Conservation (phyloP, 495 filamentous ascomycete genomes). For the Penicillium canariense region DNA sequence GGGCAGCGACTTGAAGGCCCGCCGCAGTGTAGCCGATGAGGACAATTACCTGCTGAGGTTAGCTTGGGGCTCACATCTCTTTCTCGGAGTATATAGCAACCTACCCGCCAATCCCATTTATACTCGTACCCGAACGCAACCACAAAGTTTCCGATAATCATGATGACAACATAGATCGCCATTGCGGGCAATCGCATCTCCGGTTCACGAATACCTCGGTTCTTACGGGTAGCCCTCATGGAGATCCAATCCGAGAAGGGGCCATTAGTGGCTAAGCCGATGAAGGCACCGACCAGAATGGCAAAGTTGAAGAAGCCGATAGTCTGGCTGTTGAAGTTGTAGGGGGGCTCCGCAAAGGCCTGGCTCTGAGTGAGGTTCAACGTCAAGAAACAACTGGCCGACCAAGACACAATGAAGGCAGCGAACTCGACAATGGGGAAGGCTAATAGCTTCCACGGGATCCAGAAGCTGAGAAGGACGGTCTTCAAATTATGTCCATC, state of each 20-base stretch:
- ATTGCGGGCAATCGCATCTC: slow-evolving; percentile 66
- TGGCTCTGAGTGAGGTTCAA: slow-evolving; percentile 64
- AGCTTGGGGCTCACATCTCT: not conserved
- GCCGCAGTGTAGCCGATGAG: slow-evolving; percentile 54
- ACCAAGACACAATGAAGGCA: slow-evolving; percentile 59
- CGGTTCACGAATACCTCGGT: slow-evolving; percentile 64
- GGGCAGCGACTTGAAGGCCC: slow-evolving; percentile 56
- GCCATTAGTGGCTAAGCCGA: slow-evolving; percentile 59
- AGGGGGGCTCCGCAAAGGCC: slow-evolving; percentile 58
- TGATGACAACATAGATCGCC: slow-evolving; percentile 58
- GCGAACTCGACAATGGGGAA: slow-evolving; percentile 65
- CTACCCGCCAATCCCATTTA: slow-evolving; percentile 53
- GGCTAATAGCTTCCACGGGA: slow-evolving; percentile 56
- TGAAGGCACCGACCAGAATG: slow-evolving; percentile 47
- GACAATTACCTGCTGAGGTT: slow-evolving; percentile 34
- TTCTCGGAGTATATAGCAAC: not conserved
- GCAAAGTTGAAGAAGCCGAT: slow-evolving; percentile 53
- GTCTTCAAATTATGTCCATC: slow-evolving; percentile 39
- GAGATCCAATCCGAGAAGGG: slow-evolving; percentile 59
- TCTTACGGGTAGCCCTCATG: slow-evolving; percentile 53
- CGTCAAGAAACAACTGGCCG: slow-evolving; percentile 57
- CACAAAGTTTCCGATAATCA: slow-evolving; percentile 59
- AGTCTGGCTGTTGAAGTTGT: slow-evolving; percentile 50
- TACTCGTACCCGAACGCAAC: slow-evolving; percentile 59
- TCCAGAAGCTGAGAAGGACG: slow-evolving; percentile 39